Evolutionary conservation across 306 rosid genomes (phyloP).

Genomic region (Alnus glutinosa): DNA sequence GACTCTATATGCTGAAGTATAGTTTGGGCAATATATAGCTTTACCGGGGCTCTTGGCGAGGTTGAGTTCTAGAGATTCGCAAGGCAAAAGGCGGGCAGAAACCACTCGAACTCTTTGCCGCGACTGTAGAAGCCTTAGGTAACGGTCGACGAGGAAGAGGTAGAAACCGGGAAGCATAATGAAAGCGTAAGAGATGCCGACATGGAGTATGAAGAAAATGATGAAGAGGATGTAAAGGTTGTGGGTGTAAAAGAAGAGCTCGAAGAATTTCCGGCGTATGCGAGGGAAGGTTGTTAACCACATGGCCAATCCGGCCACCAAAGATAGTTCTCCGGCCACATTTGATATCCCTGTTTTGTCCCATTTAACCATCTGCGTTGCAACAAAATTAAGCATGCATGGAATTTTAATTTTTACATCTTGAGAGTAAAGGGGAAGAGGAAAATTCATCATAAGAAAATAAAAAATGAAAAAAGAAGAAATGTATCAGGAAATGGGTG

Average conservation of each 20-base stretch:
- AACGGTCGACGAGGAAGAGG: conserved; percentile 82
- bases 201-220: conserved; percentile 71
- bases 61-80: conserved; percentile 70
- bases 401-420: not conserved
- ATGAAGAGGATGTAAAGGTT: conserved; percentile 66
- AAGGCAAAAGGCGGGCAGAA: conserved; percentile 61
- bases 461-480: not conserved
- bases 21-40: not conserved
- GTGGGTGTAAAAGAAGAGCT: conserved; percentile 76
- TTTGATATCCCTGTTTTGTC: conserved; percentile 41
- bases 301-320: conserved; percentile 51
- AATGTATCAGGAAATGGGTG: not conserved
- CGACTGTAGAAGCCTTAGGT: conserved; percentile 66
- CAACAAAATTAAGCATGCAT: not conserved
- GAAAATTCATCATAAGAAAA: not conserved
- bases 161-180: conserved; percentile 73
- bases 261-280: conserved; percentile 60
- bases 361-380: conserved; percentile 67
- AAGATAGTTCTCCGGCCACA: conserved; percentile 71
- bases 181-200: conserved; percentile 47
- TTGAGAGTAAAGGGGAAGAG: not conserved
- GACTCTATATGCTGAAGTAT: no score
- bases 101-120: conserved; percentile 38
- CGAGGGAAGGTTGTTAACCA: conserved; percentile 67
- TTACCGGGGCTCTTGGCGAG: conserved; percentile 65